A percentile compares a stretch with the other conserved stretches of the same genome.
phyloP scores from a whole-genome alignment of 768 basidiomycete genomes.

The Suillus plorans region DNA sequence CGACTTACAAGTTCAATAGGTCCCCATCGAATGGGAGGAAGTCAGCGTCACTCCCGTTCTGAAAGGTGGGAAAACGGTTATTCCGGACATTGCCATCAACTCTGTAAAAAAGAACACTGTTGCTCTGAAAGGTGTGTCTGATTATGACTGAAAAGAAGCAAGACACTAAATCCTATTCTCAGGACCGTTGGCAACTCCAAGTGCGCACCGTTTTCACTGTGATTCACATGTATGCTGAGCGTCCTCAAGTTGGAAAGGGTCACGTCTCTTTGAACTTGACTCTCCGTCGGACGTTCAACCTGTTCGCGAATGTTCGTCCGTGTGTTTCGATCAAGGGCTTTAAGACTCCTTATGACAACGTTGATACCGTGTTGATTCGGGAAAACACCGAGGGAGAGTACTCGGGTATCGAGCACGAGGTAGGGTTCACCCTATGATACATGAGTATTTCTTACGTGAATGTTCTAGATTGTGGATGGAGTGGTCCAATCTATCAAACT shows the following conservation, averaged over 20 bases:
- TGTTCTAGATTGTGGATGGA: slow-evolving; percentile 82
- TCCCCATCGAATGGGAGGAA: slow-evolving; percentile 99
- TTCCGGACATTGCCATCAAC: slow-evolving; percentile 87
- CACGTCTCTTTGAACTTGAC: slow-evolving; percentile 98
- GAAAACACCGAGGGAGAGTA: slow-evolving; percentile 99
- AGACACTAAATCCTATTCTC: slow-evolving; percentile 9
- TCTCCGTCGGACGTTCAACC: slow-evolving; percentile 93
- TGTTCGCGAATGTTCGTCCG: slow-evolving; percentile 98
- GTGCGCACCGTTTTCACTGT: slow-evolving; percentile 48
- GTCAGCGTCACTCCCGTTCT: slow-evolving; percentile 94
- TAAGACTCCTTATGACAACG: slow-evolving; percentile 98
- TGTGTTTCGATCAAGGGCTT: slow-evolving; percentile 94
- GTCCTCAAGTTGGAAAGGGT: slow-evolving; percentile 87
- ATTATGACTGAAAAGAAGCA: not conserved
- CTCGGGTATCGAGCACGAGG: slow-evolving; percentile 99
- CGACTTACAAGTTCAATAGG: slow-evolving; percentile 46
- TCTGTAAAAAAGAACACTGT: slow-evolving; percentile 97
- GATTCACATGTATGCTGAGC: slow-evolving; percentile 14
- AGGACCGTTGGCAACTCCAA: slow-evolving; percentile 97
- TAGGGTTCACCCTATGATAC: slow-evolving; percentile 30
- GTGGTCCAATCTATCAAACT: slow-evolving; percentile 99
- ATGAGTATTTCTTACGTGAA: slow-evolving; percentile 14
- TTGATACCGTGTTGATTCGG: slow-evolving; percentile 96
- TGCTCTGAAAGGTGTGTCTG: slow-evolving; percentile 82
- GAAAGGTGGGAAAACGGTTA: slow-evolving; percentile 94